A percentile compares a stretch with the other conserved stretches of the same genome.
phyloP scores from a whole-genome alignment of 2,329 filamentous ascomycete genomes.

The Colletotrichum australisinense region DNA sequence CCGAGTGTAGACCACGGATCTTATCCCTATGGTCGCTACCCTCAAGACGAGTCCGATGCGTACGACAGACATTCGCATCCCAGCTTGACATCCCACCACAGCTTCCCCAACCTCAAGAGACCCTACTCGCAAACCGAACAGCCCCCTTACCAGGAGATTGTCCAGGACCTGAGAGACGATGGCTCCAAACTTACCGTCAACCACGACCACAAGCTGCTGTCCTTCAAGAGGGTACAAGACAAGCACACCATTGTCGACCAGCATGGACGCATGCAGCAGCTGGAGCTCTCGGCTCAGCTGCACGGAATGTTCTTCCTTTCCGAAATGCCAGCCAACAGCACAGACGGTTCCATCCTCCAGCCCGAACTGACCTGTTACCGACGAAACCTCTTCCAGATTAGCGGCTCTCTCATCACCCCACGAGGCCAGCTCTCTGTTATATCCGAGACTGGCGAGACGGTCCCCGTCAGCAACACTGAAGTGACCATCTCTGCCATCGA shows the following conservation, averaged over 20 bases:
- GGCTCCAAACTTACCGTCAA: constrained; percentile 67
- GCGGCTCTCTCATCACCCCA: constrained; percentile 86
- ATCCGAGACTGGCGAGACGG: constrained; percentile 84
- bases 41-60: constrained; percentile 64
- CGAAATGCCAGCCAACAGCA: constrained; percentile 76
- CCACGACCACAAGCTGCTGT: constrained; percentile 71
- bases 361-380: constrained; percentile 96
- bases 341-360: constrained; percentile 69
- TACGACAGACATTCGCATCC: constrained; percentile 65
- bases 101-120: constrained; percentile 67
- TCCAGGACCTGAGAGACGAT: constrained; percentile 70
- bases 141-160: constrained; percentile 69
- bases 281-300: constrained; percentile 78
- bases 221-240: constrained; percentile 67
- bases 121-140: constrained; percentile 67
- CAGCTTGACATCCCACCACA: constrained; percentile 61
- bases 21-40: constrained; percentile 65
- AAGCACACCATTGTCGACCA: constrained; percentile 71
- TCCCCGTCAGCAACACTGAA: constrained; percentile 85
- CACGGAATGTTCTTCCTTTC: constrained; percentile 92
- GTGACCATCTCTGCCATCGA: constrained; percentile 92
- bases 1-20: constrained; percentile 60
- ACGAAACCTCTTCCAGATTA: constrained; percentile 95
- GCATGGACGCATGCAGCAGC: constrained; percentile 69
- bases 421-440: constrained; percentile 82